Percentiles rank a stretch among this genome's conserved stretches.
These are phyloP conservation scores for Detonula confervacea DNA, from an alignment of 352 stramenopile species.

Conservation along the genomic window DNA sequence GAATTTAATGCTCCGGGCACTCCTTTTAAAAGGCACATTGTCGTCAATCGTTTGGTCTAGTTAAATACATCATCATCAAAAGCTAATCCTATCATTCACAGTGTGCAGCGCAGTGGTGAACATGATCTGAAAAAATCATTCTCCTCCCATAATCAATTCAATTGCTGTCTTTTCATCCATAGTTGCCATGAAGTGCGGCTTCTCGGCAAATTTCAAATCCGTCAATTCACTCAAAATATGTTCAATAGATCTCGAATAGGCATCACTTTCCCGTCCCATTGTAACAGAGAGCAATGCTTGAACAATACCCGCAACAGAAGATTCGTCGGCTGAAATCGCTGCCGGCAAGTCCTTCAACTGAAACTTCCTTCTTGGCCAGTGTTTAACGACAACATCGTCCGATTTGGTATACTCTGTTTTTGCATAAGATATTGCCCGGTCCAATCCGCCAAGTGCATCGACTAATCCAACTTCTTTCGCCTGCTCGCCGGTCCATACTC, in stretches of 20 bases:
- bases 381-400: conserved; percentile 13
- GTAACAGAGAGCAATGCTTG: not conserved
- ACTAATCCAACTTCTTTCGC: conserved; percentile 73
- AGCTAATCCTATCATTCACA: too few relatives aligned
- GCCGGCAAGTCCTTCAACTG: conserved; percentile 35
- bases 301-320: conserved; percentile 16
- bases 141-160: conserved; percentile 30
- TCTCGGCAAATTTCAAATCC: conserved; percentile 30
- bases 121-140: too few relatives aligned
- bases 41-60: too few relatives aligned
- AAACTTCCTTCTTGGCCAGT: conserved; percentile 59
- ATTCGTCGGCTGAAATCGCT: not conserved
- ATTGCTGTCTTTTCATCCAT: conserved; percentile 66
- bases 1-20: too few relatives aligned
- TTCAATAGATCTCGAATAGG: not conserved
- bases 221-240: conserved; percentile 19
- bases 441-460: conserved; percentile 78
- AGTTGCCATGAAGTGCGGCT: conserved; percentile 59
- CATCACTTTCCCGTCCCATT: not conserved
- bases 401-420: conserved; percentile 54
- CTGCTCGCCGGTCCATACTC: conserved; percentile 81
- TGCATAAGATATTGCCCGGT: conserved; percentile 75
- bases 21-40: too few relatives aligned
- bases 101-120: too few relatives aligned
- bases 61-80: too few relatives aligned